Base-by-base conservation (phyloP, 805 yeast genomes). In the Candida quercuum region DNA sequence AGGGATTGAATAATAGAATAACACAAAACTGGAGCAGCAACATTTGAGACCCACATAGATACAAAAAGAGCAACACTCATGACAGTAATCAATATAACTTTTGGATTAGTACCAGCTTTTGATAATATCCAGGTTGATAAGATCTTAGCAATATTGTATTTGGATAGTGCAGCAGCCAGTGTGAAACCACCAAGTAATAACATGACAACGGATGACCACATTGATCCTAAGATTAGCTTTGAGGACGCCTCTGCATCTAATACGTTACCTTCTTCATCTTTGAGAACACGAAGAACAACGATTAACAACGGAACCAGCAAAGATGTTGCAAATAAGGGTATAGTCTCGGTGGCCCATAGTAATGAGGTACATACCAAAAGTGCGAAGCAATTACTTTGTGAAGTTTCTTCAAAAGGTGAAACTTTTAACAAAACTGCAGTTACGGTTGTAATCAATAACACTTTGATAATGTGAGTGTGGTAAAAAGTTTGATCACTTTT, bases 131-230 rank as follows among this genome's bases (percentile, higher is more conserved):
- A 76, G 0, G 96, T 86, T 5, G 96, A 88, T 21, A 89, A 68
- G 18, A 82, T 72, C 56, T 84, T 87, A 37, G 96, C 97, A 42
- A 91, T 76, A 54, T 87, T 82, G 64, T 85, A 86, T 61, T 89
- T 91, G 33, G 96, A 86, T 40, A 91, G 67, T 0, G 96, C 96
- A 13, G 95, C 96, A 11, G 99, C 98, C 39, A 91, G 65, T 0
- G 97, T 82, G 62, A 91, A 91, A 1, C 99, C 99, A 46, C 98
- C 98, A 10, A 91, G 64, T 36, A 91, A 66, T 28, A 91, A 66
- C 84, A 89, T 78, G 45, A 93, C 86, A 13, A 88, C 94, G 2
- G 96, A 86, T 7, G 89, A 80, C 97, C 97, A 91, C 98, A 91
- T 91, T 15, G 88, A 68, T 2, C 86, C 69, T 45, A 93, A 75